phyloP scores from a whole-genome alignment of 345 rosid genomes.

The Noccaea bulbosa region DNA sequence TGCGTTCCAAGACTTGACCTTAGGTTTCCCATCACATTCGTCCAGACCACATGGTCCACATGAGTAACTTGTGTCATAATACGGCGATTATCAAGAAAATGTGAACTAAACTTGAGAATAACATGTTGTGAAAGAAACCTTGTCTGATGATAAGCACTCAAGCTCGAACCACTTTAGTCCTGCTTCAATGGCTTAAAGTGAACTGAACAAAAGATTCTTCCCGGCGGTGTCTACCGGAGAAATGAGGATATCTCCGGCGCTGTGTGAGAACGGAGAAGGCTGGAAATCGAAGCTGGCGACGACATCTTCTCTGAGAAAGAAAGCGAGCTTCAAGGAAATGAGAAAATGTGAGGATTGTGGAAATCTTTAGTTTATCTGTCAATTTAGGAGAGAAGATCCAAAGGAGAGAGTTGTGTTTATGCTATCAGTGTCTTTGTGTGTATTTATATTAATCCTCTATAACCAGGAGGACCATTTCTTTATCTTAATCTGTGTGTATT shows the following conservation, averaged over 20 bases:
- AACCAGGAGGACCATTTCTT: slow-evolving; percentile 8
- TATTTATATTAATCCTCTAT: not conserved
- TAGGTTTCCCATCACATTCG: too few species aligned
- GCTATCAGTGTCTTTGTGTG: slow-evolving; percentile 20
- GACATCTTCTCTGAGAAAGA: slow-evolving; percentile 40
- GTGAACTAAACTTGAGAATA: too few species aligned
- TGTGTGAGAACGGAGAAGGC: slow-evolving; percentile 47
- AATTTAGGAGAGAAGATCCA: slow-evolving; percentile 3
- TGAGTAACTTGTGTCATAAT: too few species aligned
- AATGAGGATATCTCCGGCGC: slow-evolving; percentile 38
- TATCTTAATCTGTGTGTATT: not conserved
- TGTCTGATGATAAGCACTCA: too few species aligned
- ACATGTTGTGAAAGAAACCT: too few species aligned
- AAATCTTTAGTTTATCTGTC: not conserved
- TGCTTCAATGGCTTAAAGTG: too few species aligned
- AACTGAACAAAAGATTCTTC: slow-evolving; percentile 14
- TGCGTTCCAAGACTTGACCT: slow-evolving; percentile 37
- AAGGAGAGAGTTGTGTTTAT: slow-evolving; percentile 8
- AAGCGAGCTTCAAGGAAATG: not conserved
- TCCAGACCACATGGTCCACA: too few species aligned
- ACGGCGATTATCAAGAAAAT: too few species aligned
- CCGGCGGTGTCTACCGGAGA: slow-evolving; percentile 25
- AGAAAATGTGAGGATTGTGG: not conserved
- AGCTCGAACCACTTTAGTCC: too few species aligned
- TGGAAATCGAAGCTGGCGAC: slow-evolving; percentile 48